phyloP scores from a whole-genome alignment of 768 basidiomycete species.

The Lentinula aciculospora region DNA sequence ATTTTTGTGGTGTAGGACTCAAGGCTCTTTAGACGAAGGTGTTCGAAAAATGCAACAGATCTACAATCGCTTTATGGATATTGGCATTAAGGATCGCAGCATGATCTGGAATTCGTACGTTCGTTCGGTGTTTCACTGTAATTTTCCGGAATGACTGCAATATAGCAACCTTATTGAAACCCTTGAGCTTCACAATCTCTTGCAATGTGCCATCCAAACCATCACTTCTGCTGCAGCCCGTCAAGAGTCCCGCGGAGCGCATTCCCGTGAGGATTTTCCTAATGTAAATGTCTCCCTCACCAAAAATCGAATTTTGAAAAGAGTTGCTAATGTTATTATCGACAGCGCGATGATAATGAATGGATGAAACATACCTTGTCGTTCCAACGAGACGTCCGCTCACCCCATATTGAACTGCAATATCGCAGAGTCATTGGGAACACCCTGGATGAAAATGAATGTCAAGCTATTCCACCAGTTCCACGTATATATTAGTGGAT shows the following conservation, averaged over 20 bases:
- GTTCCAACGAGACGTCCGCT: slow-evolving; percentile 72
- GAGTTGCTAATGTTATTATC: neutral
- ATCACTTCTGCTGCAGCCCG: slow-evolving; percentile 92
- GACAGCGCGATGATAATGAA: slow-evolving; percentile 80
- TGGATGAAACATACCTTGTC: slow-evolving; percentile 97
- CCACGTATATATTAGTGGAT: slow-evolving; percentile 79
- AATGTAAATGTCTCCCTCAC: slow-evolving; percentile 62
- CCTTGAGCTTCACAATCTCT: slow-evolving; percentile 90
- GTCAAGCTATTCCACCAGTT: slow-evolving; percentile 95
- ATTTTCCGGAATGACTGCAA: neutral
- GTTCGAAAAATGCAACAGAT: slow-evolving; percentile 81
- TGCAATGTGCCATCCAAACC: slow-evolving; percentile 94
- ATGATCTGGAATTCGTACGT: slow-evolving; percentile 99
- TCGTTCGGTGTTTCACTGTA: neutral
- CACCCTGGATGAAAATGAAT: slow-evolving; percentile 94
- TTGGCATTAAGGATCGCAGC: slow-evolving; percentile 95
- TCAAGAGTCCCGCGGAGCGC: slow-evolving; percentile 96
- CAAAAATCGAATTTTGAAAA: neutral
- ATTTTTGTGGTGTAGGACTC: slow-evolving; percentile 49
- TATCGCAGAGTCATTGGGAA: slow-evolving; percentile 83
- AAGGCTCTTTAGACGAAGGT: slow-evolving; percentile 85
- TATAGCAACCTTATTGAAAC: slow-evolving; percentile 92
- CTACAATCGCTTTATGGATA: slow-evolving; percentile 82
- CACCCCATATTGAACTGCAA: slow-evolving; percentile 80
- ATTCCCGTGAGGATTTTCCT: slow-evolving; percentile 95